Evolutionary conservation across 768 basidiomycete species (phyloP), one percentile per base, ranked within the genome.

Genomic region (Cystofilobasidium capitatum): DNA sequence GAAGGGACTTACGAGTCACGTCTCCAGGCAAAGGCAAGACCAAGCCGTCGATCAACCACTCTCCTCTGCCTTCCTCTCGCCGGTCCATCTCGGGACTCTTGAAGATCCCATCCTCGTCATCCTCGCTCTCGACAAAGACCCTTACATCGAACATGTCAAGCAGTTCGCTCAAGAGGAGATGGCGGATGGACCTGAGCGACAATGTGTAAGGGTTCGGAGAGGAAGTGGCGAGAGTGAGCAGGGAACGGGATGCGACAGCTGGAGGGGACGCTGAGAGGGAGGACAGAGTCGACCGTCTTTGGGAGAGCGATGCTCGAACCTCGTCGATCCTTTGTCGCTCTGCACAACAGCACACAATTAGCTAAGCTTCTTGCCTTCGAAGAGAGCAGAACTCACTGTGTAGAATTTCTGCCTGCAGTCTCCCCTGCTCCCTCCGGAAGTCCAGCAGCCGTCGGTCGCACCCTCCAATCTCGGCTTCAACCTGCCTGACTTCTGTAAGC

Each of bases 1-100:
- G 26, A 3, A n/a, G 6, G n/a, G 16, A 49, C 63, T 51, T 39
- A 64, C 63, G 51, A 9, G 54, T 26, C 35, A 64, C 55, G 24
- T 64, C 63, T 16, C 63, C 63, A 24, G 44, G 26, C 22, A 40
- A 26, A 3, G 63, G 63, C n/a, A 64, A 16, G 26, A 64, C 49
- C 20, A 64, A 20, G 22, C 63, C 63, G 20, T 36, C 51, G 63
- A 51, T 64, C 20, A 54, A 14, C 54, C 54, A 51, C 39, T 61
- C 39, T 17, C 59, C 59, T 13, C 44, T 36, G 7, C 40, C 39
- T 6, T 61, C 40, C 42, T 44, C 40, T 20, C 26, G 26, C 42
- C 33, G 26, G n/a, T 57, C 55, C 31, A 6, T 10, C 26, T 24
- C 49, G 9, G 22, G 49, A 22, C 20, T 58, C 36, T 58, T 40